Evolutionary conservation across 371 early-diverging fungal genomes (phyloP).

Genomic region (Mortierella polycephala): DNA sequence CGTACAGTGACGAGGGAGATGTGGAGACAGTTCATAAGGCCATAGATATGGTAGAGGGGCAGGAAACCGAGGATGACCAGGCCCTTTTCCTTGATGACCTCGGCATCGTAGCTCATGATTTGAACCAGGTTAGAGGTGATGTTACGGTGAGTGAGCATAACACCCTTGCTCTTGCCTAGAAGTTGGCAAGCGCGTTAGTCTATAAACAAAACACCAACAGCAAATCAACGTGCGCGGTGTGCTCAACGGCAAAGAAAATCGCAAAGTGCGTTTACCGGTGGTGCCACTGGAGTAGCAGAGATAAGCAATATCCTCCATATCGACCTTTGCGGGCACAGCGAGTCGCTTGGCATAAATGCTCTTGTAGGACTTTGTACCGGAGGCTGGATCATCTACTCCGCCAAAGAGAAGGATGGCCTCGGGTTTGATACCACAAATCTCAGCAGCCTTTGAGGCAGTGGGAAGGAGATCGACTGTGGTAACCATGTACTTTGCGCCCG

Average conservation of each 20-base stretch:
- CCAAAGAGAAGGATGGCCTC: conserved; percentile 71
- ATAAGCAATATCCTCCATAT: conserved; percentile 71
- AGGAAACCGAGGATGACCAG: conserved; percentile 73
- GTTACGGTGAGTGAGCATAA: conserved; percentile 75
- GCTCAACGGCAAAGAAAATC: neutral
- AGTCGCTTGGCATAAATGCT: conserved; percentile 49
- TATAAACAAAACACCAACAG: neutral
- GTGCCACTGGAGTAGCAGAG: conserved; percentile 93
- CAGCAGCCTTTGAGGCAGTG: conserved; percentile 66
- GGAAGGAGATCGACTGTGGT: conserved; percentile 61
- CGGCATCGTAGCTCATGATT: conserved; percentile 44
- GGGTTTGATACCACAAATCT: conserved; percentile 62
- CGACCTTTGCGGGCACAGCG: conserved; percentile 41
- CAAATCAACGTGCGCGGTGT: neutral
- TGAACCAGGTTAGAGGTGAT: conserved; percentile 75
- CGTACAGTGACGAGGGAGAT: conserved; percentile 51
- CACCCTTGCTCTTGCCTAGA: conserved; percentile 67
- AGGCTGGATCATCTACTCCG: conserved; percentile 37
- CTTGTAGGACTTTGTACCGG: conserved; percentile 35
- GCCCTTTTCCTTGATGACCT: conserved; percentile 52
- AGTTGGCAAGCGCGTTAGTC: neutral
- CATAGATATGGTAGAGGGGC: conserved; percentile 89
- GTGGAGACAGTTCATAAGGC: conserved; percentile 60
- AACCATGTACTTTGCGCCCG: conserved; percentile 70
- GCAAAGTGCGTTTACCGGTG: conserved; percentile 64